phyloP scores from a whole-genome alignment of 139 green algal species.

The Zygnema circumcarinatum region DNA sequence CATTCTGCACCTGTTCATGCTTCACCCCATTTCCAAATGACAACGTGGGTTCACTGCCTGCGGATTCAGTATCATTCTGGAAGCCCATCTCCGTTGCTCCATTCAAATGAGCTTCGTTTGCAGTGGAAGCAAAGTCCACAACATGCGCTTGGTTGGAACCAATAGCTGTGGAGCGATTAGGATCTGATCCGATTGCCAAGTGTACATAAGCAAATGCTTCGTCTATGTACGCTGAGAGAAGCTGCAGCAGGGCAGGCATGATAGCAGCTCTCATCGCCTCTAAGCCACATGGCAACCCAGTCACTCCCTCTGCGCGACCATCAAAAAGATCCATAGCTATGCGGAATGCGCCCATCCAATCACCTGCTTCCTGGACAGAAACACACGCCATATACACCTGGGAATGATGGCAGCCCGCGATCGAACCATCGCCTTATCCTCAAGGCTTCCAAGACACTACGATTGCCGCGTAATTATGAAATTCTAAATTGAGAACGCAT shows the following conservation, averaged over 20 bases:
- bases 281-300: conserved; percentile 30
- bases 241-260: conserved; percentile 1
- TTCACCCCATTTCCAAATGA: neutral
- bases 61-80: neutral
- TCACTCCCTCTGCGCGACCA: conserved; percentile 41
- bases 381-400: neutral
- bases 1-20: neutral
- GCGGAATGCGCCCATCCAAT: conserved; percentile 59
- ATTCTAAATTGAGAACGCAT: neutral
- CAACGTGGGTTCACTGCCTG: neutral
- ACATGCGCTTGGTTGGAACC: neutral
- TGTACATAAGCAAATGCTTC: conserved; percentile 53
- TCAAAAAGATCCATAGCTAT: conserved; percentile 59
- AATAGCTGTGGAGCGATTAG: no score
- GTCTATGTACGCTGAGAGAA: conserved; percentile 52
- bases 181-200: neutral
- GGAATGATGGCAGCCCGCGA: neutral
- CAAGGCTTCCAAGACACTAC: no score
- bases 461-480: no score
- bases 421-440: no score
- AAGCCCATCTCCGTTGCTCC: neutral
- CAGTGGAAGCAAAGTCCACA: neutral
- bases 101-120: neutral
- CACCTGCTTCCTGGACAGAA: conserved; percentile 46
- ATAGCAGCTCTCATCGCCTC: conserved; percentile 29